Base-by-base conservation (phyloP, 257 asterid species). In the Gentiana straminea region DNA sequence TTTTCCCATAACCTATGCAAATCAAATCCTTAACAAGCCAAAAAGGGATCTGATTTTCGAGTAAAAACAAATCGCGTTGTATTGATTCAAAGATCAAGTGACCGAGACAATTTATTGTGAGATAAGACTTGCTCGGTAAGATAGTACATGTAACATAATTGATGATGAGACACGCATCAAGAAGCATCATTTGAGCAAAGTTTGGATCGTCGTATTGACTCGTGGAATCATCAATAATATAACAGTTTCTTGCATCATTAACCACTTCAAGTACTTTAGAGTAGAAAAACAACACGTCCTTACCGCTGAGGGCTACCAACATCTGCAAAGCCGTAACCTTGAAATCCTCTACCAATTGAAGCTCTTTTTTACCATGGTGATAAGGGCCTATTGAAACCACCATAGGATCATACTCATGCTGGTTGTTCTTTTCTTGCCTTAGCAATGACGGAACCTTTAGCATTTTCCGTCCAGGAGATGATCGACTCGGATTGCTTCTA, bases 41-140 rank as follows among this genome's bases (percentile, higher is more conserved):
- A 1, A 65, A 51, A 0, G 75, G 69, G 34, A 69, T 64, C 41
- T 76, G 76, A 54, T 76, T 76, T 56, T 72, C 79, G 3, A 76
- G 65, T 38, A 65, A n/a, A 1, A 10, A 24, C 37, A 69, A 1
- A 33, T 76, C 79, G 3, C 57, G 55, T 4, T 0, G 32, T 4
- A 39, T 39, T 5, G 8, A 4, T 39, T 5, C 45, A 39, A 8
- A 39, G 8, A 39, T 8, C 45, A 39, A 39, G 5, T 39, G 5
- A 39, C 45, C 45, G 8, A 39, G 45, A 8, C 45, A 39, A 39
- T 39, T 4, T 8, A 5, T 5, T 4, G 45, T 39, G 45, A 39
- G 7, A 39, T 39, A 39, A 8, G 8, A 39, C 5, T 39, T 39
- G 7, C 45, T 39, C 5, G 5, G 8, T 5, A 4, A 8, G 7